Base-by-base conservation (phyloP, 257 asterid genomes). In the Voacanga thouarsii region DNA sequence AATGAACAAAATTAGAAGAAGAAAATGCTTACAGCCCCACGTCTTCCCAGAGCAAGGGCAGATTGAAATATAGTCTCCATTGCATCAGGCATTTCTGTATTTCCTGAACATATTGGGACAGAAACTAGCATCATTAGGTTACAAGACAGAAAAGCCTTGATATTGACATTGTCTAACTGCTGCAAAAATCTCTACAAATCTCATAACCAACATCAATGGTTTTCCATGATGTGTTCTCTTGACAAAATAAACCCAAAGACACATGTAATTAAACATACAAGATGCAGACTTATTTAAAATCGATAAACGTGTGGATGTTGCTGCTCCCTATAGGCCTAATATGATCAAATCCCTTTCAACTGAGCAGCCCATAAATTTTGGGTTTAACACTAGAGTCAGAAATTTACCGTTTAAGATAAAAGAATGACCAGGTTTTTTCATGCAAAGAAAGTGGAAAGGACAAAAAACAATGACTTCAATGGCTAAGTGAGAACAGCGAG, bases 1-100 rank as follows among this genome's bases (percentile, higher is more conserved):
- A 77, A 75, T 26, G 41, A 79, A 37, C 80, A 63, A 70, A 57
- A 43, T 60, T 68, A 74, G 66, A 81, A 41, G 53, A 72, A 78
- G 74, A 44, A 71, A 79, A 77, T 82, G 87, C 96, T 94, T 85
- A 94, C 98, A 37, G 96, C 98, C 44, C 94, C 98, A 51, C 77
- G 88, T 80, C 81, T 88, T 45, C 98, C 98, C 79, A 84, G 75
- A 79, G 84, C 91, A 76, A 94, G 89, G 65, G 98, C 97, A 84
- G 89, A 85, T 79, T 92, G 97, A 83, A 88, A 94, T 81, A 94
- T 86, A 74, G 88, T 76, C 78, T 94, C 98, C 96, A 94, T 90
- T 64, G 97, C 98, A 86, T 94, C 97, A 61, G 97, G 98, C 92
- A 94, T 89, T 87, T 92, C 94, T 76, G 57, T 75, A 75, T 84